Evolutionary conservation across 345 rosid species (phyloP), one percentile per base, ranked within the genome.

Genomic region (Durio zibethinus): DNA sequence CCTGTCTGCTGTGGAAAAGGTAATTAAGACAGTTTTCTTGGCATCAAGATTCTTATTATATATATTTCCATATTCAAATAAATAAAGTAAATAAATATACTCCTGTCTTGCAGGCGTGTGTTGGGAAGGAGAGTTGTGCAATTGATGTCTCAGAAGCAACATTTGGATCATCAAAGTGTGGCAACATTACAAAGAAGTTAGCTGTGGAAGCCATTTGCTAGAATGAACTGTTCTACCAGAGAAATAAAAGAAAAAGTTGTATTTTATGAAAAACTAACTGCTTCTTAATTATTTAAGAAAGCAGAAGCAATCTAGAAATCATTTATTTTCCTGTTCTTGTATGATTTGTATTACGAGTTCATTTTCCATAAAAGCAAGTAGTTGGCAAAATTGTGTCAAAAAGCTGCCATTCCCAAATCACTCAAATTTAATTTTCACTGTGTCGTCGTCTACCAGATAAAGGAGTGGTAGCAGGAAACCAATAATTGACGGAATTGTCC

Each of bases 161-260:
- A 25, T 79, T 87, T 33, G 89, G 84, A 59, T 47, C 85, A 4
- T 72, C 75, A 10, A 43, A 29, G 9, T 79, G 87, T 31, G 75
- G 62, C 36, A 57, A 40, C 5, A 1, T 4, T 23, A 16, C 11
- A 16, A 52, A 63, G 52, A 73, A 82, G 79, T 69, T 86, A 0
- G 82, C 87, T 0, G 83, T 83, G 36, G 74, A 86, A 63, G 85
- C 84, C 12, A 38, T 57, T 38, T 86, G 85, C 42, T 16, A 68
- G 29, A 21, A 21, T 11, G 9, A 25, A 15, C 23, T 42, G 8
- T 36, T 65, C 7, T 1, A 36, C 5, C 15, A 40, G 6, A 35
- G 15, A 64, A 35, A 2, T 29, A 53, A 11, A 20, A 5, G 5
- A 20, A 53, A 20, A n/a, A 2, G n/a, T 7, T 50, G 20, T 2